phyloP scores from a whole-genome alignment of 306 rosid species.

The Canavalia gladiata region DNA sequence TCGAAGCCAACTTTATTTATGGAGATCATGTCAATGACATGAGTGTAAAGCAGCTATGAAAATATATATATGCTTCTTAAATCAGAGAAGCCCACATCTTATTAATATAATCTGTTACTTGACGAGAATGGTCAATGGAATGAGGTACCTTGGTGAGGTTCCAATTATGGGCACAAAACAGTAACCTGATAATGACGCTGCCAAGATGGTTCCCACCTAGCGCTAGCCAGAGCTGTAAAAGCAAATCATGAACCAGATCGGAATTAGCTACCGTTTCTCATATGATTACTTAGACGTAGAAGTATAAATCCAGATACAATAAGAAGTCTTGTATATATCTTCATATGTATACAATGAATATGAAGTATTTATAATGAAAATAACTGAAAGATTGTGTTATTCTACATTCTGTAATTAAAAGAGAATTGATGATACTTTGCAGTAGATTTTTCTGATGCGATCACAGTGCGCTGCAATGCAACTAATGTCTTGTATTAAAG shows the following conservation, averaged over 20 bases:
- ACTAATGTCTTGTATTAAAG: not conserved
- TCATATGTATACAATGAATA: not conserved
- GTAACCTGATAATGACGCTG: slow-evolving; percentile 50
- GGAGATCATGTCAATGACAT: slow-evolving; percentile 46
- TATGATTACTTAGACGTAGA: not conserved
- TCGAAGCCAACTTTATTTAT: slow-evolving; percentile 48
- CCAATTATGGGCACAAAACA: slow-evolving; percentile 51
- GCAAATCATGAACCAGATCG: slow-evolving; percentile 27
- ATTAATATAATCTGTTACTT: slow-evolving; percentile 35
- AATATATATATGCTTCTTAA: slow-evolving; percentile 37
- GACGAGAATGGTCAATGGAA: slow-evolving; percentile 53
- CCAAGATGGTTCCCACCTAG: slow-evolving; percentile 47
- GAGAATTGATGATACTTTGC: not conserved
- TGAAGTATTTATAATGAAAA: not conserved
- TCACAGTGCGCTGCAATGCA: not conserved
- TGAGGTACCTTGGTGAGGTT: slow-evolving; percentile 53
- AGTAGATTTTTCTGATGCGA: slow-evolving; percentile 24
- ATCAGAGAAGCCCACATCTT: slow-evolving; percentile 47
- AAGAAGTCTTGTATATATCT: not conserved
- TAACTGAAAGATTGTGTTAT: not conserved
- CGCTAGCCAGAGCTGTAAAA: slow-evolving; percentile 31
- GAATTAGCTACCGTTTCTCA: slow-evolving; percentile 27
- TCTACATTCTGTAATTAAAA: not conserved
- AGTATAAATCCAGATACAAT: not conserved
- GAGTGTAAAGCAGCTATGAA: slow-evolving; percentile 50